Evolutionary conservation across 2,329 filamentous ascomycete species (phyloP), one percentile per base, ranked within the genome.

Genomic region (Geoglossum cookeanum): DNA sequence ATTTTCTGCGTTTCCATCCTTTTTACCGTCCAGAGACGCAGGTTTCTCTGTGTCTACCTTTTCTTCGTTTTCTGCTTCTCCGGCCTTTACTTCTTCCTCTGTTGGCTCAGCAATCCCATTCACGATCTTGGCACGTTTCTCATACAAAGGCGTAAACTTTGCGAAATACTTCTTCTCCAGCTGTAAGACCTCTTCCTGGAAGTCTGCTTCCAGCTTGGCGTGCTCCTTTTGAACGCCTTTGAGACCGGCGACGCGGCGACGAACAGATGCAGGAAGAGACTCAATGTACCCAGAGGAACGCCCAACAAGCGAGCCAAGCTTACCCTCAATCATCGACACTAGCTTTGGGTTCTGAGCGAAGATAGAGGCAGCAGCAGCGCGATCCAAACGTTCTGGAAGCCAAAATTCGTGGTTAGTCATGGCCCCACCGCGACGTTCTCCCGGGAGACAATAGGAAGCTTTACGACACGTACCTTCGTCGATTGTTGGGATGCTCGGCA

Each of bases 111-210:
- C 71, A 62, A 75, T 74, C 65, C 92, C 92, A 73, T 96, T 97
- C 71, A 98, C 78, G 65, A 98, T 97, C 65, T 83, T 79, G 61
- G 90, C 81, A 71, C 92, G 90, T 78, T 92, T 92, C 78, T 96
- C 77, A 75, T 98, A 98, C 55, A 98, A 81, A 60, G 92, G 92
- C 57, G 88, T 94, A 75, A 96, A 98, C 75, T 97, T 97, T 74
- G 87, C 87, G 66, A 97, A 97, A 74, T 95, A 98, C 76, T 96
- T 96, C 81, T 98, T 98, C 79, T 98, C 92, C 32, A 98, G 81
- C 72, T 96, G 84, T 59, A 98, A 80, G 61, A 98, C 90, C 75
- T 97, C 94, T 72, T 97, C 90, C 72, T 98, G 94, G 73, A 98
- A 97, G 73, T 96, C 85, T 57, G 89, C 87, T 78, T 98, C 94